Conservation (phyloP, 2,329 filamentous ascomycete genomes). For the Ceratocystis diversiconidia region DNA sequence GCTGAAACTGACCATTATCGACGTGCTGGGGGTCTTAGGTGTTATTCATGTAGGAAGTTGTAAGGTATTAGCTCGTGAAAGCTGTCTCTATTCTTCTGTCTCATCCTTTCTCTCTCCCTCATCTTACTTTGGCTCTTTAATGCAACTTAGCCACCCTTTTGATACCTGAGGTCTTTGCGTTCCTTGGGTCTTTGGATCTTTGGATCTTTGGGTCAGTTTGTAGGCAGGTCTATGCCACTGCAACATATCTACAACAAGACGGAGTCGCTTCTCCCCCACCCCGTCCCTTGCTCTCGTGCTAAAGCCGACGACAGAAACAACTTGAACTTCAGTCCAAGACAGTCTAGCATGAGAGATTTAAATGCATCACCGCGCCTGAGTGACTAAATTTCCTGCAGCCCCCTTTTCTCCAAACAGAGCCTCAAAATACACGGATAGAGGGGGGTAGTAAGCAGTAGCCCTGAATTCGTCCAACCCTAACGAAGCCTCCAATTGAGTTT, state of each 20-base stretch:
- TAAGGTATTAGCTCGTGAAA: too few species aligned
- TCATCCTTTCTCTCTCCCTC: too few species aligned
- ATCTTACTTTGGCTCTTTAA: too few species aligned
- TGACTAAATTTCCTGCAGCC: not conserved
- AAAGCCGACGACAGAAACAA: not conserved
- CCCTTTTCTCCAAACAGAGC: not conserved
- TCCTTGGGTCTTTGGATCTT: too few species aligned
- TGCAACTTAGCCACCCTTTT: too few species aligned
- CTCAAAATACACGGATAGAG: not conserved
- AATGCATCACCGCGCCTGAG: not conserved
- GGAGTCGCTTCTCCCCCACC: too few species aligned
- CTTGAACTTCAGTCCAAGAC: not conserved
- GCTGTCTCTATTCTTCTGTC: too few species aligned
- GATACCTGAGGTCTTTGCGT: too few species aligned
- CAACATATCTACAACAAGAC: too few species aligned
- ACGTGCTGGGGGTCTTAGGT: not conserved
- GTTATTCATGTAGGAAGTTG: too few species aligned
- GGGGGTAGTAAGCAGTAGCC: not conserved
- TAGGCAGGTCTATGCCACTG: too few species aligned
- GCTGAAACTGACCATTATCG: not conserved
- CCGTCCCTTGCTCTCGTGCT: not conserved
- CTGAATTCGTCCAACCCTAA: not conserved
- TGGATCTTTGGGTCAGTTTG: too few species aligned
- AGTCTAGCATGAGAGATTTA: not conserved
- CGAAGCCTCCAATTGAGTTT: not conserved